phyloP scores from a whole-genome alignment of 2,329 filamentous ascomycete genomes.

The Epichloe gansuensis region DNA sequence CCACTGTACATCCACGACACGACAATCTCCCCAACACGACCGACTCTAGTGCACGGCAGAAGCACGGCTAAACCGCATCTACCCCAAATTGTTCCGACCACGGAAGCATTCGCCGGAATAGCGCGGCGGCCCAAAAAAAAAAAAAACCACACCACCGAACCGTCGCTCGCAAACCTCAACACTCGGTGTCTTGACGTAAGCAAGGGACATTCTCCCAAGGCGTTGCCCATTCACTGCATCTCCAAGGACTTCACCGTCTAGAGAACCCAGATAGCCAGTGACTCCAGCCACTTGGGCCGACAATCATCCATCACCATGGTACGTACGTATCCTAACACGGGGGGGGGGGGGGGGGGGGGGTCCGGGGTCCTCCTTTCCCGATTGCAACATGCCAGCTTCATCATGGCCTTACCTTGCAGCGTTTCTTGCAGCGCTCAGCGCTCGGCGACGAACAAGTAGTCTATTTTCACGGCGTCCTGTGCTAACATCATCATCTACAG shows the following conservation, averaged over 20 bases:
- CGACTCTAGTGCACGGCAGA: slow-evolving; percentile 11
- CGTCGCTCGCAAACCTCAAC: slow-evolving; percentile 10
- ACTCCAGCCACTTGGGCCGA: slow-evolving; percentile 1
- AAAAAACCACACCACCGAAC: slow-evolving; percentile 14
- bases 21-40: no score
- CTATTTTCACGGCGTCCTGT: neutral
- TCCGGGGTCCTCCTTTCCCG: neutral
- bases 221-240: neutral
- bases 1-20: no score
- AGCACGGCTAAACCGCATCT: slow-evolving; percentile 12
- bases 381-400: neutral
- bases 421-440: no score
- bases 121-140: slow-evolving; percentile 14
- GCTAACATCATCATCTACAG: slow-evolving; percentile 32
- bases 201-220: slow-evolving; percentile 12
- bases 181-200: slow-evolving; percentile 13
- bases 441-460: no score
- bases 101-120: slow-evolving; percentile 14
- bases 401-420: neutral
- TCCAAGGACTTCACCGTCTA: neutral
- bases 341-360: no score
- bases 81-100: slow-evolving; percentile 14
- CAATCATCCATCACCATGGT: slow-evolving; percentile 16
- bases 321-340: slow-evolving; percentile 4
- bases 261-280: neutral